A percentile compares a stretch with the other conserved stretches of the same genome.
These are phyloP conservation scores for Epichloe baconii DNA, from an alignment of 2,329 filamentous ascomycete genomes.

Conservation along the genomic window DNA sequence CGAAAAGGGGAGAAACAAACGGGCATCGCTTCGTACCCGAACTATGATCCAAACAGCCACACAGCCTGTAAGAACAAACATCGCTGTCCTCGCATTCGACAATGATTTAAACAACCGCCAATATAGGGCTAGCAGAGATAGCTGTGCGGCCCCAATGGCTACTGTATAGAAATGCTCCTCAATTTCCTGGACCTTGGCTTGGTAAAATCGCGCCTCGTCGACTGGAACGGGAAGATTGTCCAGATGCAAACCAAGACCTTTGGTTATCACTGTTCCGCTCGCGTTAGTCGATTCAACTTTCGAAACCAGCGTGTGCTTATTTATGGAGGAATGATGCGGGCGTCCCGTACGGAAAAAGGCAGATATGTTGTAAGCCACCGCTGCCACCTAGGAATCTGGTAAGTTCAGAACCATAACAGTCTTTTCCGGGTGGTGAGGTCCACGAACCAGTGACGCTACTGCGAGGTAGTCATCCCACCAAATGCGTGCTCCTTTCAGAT, in stretches of 20 bases:
- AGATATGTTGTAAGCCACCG: neutral
- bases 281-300: neutral
- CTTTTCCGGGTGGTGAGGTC: neutral
- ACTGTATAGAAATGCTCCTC: constrained; percentile 8
- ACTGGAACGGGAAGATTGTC: constrained; percentile 5
- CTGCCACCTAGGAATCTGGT: neutral
- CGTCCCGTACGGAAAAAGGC: neutral
- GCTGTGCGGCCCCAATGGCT: constrained; percentile 6
- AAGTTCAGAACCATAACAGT: neutral
- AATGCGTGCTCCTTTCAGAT: constrained; percentile 1
- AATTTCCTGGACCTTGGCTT: constrained; percentile 7
- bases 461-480: constrained; percentile 9
- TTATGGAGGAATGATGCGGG: neutral
- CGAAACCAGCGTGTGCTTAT: neutral
- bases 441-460: constrained; percentile 5
- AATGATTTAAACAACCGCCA: constrained; percentile 7
- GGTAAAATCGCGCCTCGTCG: constrained; percentile 5
- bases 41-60: neutral
- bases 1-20: no score
- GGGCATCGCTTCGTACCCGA: neutral
- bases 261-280: neutral
- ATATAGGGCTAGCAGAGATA: constrained; percentile 5
- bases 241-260: constrained; percentile 6
- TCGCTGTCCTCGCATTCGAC: neutral
- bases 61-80: constrained; percentile 1